Conservation (phyloP, 148 eudicot genomes). For the Silene uniflora region DNA sequence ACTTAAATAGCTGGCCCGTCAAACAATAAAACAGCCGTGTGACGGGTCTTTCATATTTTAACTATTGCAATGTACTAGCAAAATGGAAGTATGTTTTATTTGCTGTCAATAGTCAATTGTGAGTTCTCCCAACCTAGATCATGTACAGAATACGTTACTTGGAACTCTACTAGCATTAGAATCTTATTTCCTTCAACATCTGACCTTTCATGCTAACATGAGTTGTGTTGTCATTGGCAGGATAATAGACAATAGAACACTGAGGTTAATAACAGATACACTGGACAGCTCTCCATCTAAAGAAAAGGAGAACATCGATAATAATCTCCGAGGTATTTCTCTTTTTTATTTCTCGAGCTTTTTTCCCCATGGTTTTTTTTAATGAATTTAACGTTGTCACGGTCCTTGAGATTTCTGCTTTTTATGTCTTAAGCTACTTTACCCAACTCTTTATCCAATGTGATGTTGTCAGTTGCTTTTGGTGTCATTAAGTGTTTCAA, state of each 20-base stretch:
- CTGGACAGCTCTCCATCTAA: conserved; percentile 58
- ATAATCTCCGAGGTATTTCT: conserved; percentile 63
- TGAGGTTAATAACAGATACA: conserved; percentile 67
- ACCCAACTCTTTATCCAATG: neutral
- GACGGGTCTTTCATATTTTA: neutral
- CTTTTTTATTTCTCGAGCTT: conserved; percentile 16
- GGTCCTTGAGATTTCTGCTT: neutral
- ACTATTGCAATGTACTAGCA: neutral
- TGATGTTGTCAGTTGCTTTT: neutral
- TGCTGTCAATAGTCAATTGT: neutral
- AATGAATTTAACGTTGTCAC: neutral
- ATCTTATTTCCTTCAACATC: neutral
- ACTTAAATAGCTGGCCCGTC: neutral
- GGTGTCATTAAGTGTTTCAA: neutral
- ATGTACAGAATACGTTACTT: neutral
- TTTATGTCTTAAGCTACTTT: neutral
- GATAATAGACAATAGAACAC: conserved; percentile 83
- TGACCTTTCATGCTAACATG: conserved; percentile 15
- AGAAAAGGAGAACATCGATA: conserved; percentile 56
- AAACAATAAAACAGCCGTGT: neutral
- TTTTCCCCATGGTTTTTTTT: neutral
- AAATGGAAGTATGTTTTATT: neutral
- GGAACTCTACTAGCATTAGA: neutral
- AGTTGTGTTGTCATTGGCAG: conserved; percentile 39
- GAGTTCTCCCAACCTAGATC: neutral